Percentiles rank a stretch among this genome's conserved stretches.
Evolutionary conservation across 331 rosid species (phyloP).

Genomic region (Prunus yedoensis): DNA sequence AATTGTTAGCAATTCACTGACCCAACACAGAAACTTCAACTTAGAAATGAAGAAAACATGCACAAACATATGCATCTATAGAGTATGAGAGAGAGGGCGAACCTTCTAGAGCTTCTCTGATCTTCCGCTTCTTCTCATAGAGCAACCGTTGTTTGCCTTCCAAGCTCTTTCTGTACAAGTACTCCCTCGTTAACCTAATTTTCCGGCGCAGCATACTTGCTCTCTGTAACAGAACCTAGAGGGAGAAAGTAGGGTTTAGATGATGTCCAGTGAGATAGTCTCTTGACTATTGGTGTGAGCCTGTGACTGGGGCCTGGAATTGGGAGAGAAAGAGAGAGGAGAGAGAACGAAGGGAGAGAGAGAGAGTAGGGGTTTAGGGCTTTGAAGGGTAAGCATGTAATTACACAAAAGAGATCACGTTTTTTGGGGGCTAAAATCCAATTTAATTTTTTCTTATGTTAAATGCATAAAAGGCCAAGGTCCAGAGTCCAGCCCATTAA

Average conservation of each 20-base stretch:
- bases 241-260: not conserved
- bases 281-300: too few relatives aligned
- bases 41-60: not conserved
- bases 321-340: not conserved
- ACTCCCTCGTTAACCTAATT: constrained; percentile 68
- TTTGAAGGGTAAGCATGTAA: too few relatives aligned
- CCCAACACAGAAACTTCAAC: not conserved
- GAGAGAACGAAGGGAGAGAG: not conserved
- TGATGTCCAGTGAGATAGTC: not conserved
- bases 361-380: not conserved
- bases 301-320: too few relatives aligned
- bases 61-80: not conserved
- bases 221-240: not conserved
- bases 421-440: too few relatives aligned
- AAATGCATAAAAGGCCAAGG: too few relatives aligned
- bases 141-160: constrained; percentile 72
- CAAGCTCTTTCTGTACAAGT: constrained; percentile 74
- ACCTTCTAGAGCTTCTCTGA: constrained; percentile 79
- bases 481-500: too few relatives aligned
- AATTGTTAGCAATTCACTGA: not conserved
- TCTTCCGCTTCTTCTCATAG: constrained; percentile 89
- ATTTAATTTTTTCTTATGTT: too few relatives aligned
- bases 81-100: not conserved
- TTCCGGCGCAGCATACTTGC: constrained; percentile 68
- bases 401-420: too few relatives aligned